These are phyloP conservation scores for Alternaria hordeiaustralica DNA, from an alignment of 2,329 filamentous ascomycete genomes.

Conservation along the genomic window DNA sequence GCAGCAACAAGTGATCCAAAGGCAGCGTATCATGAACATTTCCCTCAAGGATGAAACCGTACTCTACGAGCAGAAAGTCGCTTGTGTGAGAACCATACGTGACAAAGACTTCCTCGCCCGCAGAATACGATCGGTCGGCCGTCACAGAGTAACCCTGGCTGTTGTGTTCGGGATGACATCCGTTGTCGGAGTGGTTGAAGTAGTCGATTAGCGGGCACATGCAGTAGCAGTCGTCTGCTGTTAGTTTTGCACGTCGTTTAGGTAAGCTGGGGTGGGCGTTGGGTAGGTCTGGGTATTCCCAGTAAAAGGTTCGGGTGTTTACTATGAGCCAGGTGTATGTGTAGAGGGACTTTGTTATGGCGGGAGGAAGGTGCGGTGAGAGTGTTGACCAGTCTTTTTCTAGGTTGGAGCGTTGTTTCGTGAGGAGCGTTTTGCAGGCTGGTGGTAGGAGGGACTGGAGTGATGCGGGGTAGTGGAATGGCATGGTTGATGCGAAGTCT, in stretches of 20 bases:
- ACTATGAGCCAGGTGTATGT: constrained; percentile 67
- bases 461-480: constrained; percentile 59
- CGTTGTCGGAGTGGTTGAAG: constrained; percentile 64
- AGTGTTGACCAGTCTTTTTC: constrained; percentile 58
- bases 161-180: constrained; percentile 62
- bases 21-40: constrained; percentile 51
- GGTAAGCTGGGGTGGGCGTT: constrained; percentile 49
- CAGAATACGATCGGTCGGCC: constrained; percentile 58
- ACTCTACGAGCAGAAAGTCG: constrained; percentile 75
- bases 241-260: constrained; percentile 50
- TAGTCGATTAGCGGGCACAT: constrained; percentile 76
- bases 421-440: constrained; percentile 53
- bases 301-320: constrained; percentile 67
- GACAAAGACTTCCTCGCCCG: constrained; percentile 70
- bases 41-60: constrained; percentile 54
- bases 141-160: constrained; percentile 62
- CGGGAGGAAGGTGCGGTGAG: constrained; percentile 51
- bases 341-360: constrained; percentile 53
- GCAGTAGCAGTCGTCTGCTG: constrained; percentile 66
- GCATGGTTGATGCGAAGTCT: constrained; percentile 66
- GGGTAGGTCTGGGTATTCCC: constrained; percentile 52
- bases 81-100: constrained; percentile 75
- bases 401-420: constrained; percentile 63
- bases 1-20: constrained; percentile 52
- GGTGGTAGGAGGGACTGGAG: constrained; percentile 51